Conservation (phyloP, 345 rosid species). For the Geranium brycei region DNA sequence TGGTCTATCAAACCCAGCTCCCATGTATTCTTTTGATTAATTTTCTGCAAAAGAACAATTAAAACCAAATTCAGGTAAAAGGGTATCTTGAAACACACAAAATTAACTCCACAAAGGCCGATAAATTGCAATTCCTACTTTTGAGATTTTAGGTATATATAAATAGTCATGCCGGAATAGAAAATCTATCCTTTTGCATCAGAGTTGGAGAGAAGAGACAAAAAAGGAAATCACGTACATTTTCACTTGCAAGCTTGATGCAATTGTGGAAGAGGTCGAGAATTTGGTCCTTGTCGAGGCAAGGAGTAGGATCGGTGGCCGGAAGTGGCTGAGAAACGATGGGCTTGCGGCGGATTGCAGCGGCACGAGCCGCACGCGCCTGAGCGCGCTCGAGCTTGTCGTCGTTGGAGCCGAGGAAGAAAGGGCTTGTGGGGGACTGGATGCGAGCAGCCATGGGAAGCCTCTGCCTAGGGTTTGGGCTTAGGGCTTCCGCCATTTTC, state of each 20-base stretch:
- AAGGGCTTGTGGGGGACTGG: constrained; percentile 72
- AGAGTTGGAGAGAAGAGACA: neutral
- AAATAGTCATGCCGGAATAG: too few relatives aligned
- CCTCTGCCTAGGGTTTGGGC: constrained; percentile 63
- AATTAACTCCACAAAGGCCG: too few relatives aligned
- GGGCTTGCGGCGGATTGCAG: constrained; percentile 70
- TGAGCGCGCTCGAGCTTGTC: constrained; percentile 72
- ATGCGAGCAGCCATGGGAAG: constrained; percentile 36
- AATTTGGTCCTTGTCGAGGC: constrained; percentile 67
- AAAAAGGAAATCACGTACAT: constrained; percentile 26
- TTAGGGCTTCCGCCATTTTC: constrained; percentile 48
- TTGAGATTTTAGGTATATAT: too few relatives aligned
- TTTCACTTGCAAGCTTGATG: constrained; percentile 92
- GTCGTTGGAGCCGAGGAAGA: constrained; percentile 73
- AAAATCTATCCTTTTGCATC: neutral
- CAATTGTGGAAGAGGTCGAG: constrained; percentile 75
- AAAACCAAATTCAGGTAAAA: neutral
- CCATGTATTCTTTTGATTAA: constrained; percentile 88
- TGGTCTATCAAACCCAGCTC: constrained; percentile 76
- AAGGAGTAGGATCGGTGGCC: constrained; percentile 22
- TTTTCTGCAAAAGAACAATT: constrained; percentile 38
- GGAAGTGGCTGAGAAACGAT: constrained; percentile 19
- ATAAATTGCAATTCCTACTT: too few relatives aligned
- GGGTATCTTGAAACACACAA: too few relatives aligned
- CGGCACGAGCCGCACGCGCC: constrained; percentile 81